Evolutionary conservation across 1,284 basidiomycete genomes (phyloP), one percentile per base, ranked within the genome.

Genomic region (Cyathus pygmaeus): DNA sequence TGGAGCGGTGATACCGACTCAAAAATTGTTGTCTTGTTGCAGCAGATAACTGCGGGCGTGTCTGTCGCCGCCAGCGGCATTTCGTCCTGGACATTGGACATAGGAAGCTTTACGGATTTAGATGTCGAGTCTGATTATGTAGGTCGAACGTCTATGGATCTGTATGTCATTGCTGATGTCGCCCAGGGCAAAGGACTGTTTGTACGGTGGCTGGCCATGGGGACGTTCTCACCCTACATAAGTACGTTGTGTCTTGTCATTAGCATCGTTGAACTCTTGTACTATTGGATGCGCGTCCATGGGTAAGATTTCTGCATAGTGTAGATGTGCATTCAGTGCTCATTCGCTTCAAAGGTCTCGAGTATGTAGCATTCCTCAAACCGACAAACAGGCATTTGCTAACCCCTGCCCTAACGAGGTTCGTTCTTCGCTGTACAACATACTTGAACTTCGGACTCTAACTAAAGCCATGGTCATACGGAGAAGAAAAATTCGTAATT

Each of bases 321-420:
- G 17, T 44, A 50, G 33, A n/a, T 29, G n/a, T 27, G 47, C 41
- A 52, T 13, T 24, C 21, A 30, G 13, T 36, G 27, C 27, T n/a
- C 21, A 54, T 39, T 44, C 9, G 19, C 39, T 55, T 55, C 27
- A 15, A 60, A 81, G 79, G 24, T 68, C 68, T 23, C 72, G 79
- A 15, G 56, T 39, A 26, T 81, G 79, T 61, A 75, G 73, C 50
- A 55, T 81, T 15, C 65, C 73, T 26, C 41, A 55, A 17, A 60
- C 64, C n/a, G 50, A 72, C 24, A 60, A 62, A 23, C 75, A 71
- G 23, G 61, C 70, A 33, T 47, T 66, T 47, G 79, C 76, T 4
- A 81, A 80, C 59, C 67, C 71, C 21, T 81, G 79, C 60, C 78
- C 77, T 4, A 81, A 81, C 58, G 79, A 81, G 64, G 79, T 78